phyloP scores from a whole-genome alignment of 2,329 filamentous ascomycete species.

The Penicillium sp. region DNA sequence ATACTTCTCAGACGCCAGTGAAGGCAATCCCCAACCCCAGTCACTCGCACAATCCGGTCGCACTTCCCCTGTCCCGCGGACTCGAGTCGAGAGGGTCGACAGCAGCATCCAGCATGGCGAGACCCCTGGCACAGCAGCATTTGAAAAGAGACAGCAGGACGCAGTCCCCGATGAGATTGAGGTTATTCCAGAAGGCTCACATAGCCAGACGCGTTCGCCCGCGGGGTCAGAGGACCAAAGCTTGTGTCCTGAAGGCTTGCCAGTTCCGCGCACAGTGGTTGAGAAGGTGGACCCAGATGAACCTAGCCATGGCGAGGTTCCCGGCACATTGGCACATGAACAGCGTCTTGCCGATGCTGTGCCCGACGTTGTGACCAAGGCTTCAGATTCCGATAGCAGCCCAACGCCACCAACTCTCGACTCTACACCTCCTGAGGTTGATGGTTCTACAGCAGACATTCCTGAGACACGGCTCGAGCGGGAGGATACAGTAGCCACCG shows the following conservation, averaged over 20 bases:
- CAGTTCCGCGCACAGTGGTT: conserved; percentile 59
- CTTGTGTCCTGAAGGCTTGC: conserved; percentile 50
- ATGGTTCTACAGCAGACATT: conserved; percentile 23
- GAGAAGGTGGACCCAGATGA: conserved; percentile 58
- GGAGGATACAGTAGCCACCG: conserved; percentile 40
- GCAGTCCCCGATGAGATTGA: conserved; percentile 64
- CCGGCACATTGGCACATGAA: conserved; percentile 58
- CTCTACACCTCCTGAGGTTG: conserved; percentile 21
- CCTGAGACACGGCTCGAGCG: conserved; percentile 47
- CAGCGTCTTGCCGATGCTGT: conserved; percentile 57
- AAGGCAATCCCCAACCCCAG: conserved; percentile 46
- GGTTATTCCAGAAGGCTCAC: conserved; percentile 49
- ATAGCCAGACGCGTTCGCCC: conserved; percentile 41
- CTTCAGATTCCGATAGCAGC: conserved; percentile 40
- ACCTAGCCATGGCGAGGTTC: conserved; percentile 60
- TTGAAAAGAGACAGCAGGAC: conserved; percentile 56
- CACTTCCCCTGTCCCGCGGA: conserved; percentile 57
- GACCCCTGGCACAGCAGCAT: conserved; percentile 60
- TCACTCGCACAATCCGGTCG: conserved; percentile 40
- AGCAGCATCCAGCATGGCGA: conserved; percentile 58
- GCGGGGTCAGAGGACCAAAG: conserved; percentile 43
- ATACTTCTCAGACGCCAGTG: conserved; percentile 64
- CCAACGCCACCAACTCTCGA: conserved; percentile 14
- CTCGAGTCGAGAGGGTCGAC: conserved; percentile 63
- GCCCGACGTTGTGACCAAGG: conserved; percentile 56